phyloP scores from a whole-genome alignment of 352 stramenopile species.

The Pythium folliculosum region DNA sequence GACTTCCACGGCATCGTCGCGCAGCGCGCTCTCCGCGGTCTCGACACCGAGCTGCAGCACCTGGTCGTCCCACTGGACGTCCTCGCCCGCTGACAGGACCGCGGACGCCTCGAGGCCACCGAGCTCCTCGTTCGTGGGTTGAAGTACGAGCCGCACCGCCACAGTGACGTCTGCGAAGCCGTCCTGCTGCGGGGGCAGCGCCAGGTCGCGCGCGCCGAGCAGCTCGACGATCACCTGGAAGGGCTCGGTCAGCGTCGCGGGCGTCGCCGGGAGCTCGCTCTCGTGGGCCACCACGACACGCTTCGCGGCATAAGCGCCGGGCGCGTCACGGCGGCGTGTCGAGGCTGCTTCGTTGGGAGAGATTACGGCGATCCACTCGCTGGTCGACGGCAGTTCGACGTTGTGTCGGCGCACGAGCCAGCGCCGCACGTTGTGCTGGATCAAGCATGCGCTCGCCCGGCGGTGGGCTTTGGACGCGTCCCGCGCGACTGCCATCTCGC shows the following conservation, averaged over 20 bases:
- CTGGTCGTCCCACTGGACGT: slow-evolving; percentile 19
- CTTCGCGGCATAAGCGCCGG: neutral
- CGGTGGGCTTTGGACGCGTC: slow-evolving; percentile 2
- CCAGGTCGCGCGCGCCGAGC: slow-evolving; percentile 21
- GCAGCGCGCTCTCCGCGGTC: neutral
- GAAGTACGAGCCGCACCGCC: slow-evolving; percentile 8
- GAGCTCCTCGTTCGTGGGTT: slow-evolving; percentile 1
- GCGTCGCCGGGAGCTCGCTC: neutral
- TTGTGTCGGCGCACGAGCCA: neutral
- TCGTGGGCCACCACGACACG: neutral
- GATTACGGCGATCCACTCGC: slow-evolving; percentile 9
- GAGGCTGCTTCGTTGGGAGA: neutral
- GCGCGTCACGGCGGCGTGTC: neutral
- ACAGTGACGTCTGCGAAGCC: neutral
- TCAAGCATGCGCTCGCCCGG: slow-evolving; percentile 3
- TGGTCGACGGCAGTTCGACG: slow-evolving; percentile 18
- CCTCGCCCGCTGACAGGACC: neutral
- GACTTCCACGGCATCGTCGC: slow-evolving; percentile 1
- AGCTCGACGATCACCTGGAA: slow-evolving; percentile 26
- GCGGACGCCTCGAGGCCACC: slow-evolving; percentile 5
- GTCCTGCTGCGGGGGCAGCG: neutral
- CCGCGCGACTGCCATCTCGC: slow-evolving; percentile 9
- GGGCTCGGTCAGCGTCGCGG: slow-evolving; percentile 3
- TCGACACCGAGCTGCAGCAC: slow-evolving; percentile 20
- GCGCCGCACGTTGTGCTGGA: slow-evolving; percentile 3